Evolutionary conservation across 805 yeast genomes (phyloP), one percentile per base, ranked within the genome.

Genomic region (Wickerhamiella hasegawae): DNA sequence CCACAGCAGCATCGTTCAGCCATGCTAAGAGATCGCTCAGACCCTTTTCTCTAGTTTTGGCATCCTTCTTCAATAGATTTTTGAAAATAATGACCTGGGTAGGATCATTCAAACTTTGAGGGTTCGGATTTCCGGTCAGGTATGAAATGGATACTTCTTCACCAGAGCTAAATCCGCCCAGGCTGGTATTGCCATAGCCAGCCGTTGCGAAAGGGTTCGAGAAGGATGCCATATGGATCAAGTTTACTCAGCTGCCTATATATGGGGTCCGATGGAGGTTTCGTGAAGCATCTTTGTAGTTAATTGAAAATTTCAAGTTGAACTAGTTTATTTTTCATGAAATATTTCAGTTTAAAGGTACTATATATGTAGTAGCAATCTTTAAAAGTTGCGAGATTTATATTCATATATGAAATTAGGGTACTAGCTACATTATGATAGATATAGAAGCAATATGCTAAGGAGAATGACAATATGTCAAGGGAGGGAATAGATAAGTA

Each of bases 41-140:
- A 1, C 90, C 83, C 50, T 76, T 80, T 45, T 82, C 94, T 49
- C 75, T 79, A 0, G 97, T 87, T n/a, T 72, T 74, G 5, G 76
- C 68, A 48, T 84, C 94, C 49, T 78, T 71, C 54, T 84, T 85
- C 52, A 77, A 52, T 33, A 85, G 54, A 8, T 79, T 71, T 51
- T 79, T 84, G 61, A 84, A 77, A n/a, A 74, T 60, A 9, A 84
- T 59, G 29, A 68, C 67, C 37, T 78, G 53, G 9, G 60, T 58
- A 2, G 76, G 62, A 28, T 71, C 58, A 9, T 57, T 40, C 4
- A 75, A 45, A 10, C 59, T 45, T 31, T 66, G 66, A 6, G 79
- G 71, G 45, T 82, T 87, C 1, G 94, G 93, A 4, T 75, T 54
- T 3, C 90, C 92, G 11, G 78, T 72, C 41, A 82, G 68, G 53